Conservation (phyloP, 2,329 filamentous ascomycete species). For the Talaromyces sp. region DNA sequence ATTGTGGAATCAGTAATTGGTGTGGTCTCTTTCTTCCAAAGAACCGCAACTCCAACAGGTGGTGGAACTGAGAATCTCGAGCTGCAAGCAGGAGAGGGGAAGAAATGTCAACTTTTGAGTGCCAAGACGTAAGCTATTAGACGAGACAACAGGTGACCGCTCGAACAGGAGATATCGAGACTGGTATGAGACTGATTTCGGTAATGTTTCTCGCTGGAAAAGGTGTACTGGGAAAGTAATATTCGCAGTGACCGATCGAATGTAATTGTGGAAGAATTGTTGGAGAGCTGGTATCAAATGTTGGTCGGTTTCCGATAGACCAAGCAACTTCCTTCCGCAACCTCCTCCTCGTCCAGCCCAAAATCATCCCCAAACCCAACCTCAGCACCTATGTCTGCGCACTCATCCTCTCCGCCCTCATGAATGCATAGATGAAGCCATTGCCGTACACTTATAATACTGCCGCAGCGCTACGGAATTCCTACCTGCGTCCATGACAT, state of each 20-base stretch:
- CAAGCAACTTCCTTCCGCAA: constrained; percentile 2
- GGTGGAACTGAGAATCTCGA: too few species aligned
- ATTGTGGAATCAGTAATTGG: not conserved
- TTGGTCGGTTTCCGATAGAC: not conserved
- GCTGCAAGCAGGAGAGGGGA: too few species aligned
- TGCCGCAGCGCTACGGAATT: constrained; percentile 4
- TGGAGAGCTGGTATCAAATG: not conserved
- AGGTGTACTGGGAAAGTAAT: not conserved
- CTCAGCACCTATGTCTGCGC: not conserved
- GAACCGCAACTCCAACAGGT: not conserved
- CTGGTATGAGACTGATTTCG: too few species aligned
- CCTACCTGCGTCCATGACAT: constrained; percentile 57
- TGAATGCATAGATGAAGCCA: constrained; percentile 19
- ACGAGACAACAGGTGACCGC: too few species aligned
- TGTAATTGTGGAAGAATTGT: not conserved
- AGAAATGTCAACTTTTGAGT: not conserved
- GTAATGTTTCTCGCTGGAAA: too few species aligned
- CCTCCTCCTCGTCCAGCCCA: not conserved
- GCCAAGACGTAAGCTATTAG: not conserved
- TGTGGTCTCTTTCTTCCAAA: not conserved
- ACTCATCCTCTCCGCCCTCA: not conserved
- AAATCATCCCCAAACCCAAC: not conserved
- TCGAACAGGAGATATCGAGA: not conserved
- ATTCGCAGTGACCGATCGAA: not conserved
- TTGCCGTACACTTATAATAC: not conserved